Base-by-base conservation (phyloP, 106 monocot genomes). In the Agapanthus africanus region DNA sequence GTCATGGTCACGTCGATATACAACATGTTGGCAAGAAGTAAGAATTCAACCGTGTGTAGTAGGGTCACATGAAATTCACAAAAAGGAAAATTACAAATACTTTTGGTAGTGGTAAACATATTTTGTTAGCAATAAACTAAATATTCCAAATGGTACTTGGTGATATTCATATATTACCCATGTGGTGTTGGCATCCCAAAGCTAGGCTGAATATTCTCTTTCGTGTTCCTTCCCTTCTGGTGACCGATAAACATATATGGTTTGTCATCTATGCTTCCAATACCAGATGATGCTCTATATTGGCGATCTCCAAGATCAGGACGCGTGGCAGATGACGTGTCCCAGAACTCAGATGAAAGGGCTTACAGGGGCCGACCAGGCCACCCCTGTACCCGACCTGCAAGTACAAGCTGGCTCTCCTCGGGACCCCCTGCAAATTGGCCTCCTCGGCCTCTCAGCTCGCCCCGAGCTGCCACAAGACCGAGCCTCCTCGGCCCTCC, bases 171-270 rank as follows among this genome's bases (percentile, higher is more conserved):
- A 52, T 8, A 80, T 70, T 89, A 90, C 94, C 94, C 94, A 70
- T 94, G 94, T 28, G 94, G 94, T 64, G 94, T 94, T 51, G 90
- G 94, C 94, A 94, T 94, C 74, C 87, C 94, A 73, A 94, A 94
- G 69, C 90, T 94, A 4, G 90, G 77, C 65, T 83, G 76, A 79
- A 94, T 90, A 77, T 94, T 87, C 77, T 94, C 94, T 62, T 94
- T 94, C 40, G 94, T 90, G 73, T 94, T 90, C 59, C 94, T 79
- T 22, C 94, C 94, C 70, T 94, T 94, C 65, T 94, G 94, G 14
- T 94, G 94, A 26, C 90, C 94, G 65, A 94, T 94, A 39, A 94
- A 83, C 84, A 94, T 83, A 65, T 94, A 94, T 5, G 61, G 80
- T 73, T 87, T 82, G 3, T 84, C 94, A 76, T 90, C 87, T 22